phyloP scores from a whole-genome alignment of 345 rosid genomes.

The Nasturtium officinale region DNA sequence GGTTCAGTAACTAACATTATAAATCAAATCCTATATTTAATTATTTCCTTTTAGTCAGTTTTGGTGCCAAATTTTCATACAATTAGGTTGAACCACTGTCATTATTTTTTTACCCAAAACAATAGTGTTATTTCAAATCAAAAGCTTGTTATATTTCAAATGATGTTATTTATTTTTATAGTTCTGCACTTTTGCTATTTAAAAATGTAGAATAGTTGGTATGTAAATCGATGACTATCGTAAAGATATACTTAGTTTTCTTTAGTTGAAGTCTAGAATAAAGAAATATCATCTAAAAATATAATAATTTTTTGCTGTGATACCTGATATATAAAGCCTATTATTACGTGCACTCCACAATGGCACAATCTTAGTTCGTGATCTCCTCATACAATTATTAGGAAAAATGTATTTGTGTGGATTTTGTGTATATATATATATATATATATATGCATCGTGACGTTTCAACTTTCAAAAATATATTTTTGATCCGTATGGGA shows the following conservation, averaged over 20 bases:
- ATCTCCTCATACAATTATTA: slow-evolving; percentile 20
- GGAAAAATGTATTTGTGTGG: neutral
- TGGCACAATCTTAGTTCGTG: slow-evolving; percentile 9
- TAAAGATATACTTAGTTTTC: neutral
- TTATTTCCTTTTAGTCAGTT: slow-evolving; percentile 16
- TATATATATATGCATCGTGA: too few species aligned
- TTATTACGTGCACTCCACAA: slow-evolving; percentile 37
- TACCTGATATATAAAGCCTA: neutral
- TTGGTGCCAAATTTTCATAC: slow-evolving; percentile 14
- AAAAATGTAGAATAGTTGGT: neutral
- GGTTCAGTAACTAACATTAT: neutral
- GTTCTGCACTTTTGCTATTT: neutral
- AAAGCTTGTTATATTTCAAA: neutral
- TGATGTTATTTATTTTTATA: neutral
- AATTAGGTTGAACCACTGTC: slow-evolving; percentile 26
- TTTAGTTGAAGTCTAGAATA: neutral
- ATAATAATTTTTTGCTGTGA: neutral
- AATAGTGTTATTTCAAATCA: neutral
- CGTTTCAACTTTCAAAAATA: too few species aligned
- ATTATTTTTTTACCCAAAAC: neutral
- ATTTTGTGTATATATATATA: neutral
- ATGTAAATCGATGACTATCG: neutral
- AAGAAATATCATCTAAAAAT: neutral
- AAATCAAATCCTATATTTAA: neutral
- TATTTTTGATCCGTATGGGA: neutral